Base-by-base conservation (phyloP, 2,329 filamentous ascomycete genomes). In the Neofusicoccum sp. region DNA sequence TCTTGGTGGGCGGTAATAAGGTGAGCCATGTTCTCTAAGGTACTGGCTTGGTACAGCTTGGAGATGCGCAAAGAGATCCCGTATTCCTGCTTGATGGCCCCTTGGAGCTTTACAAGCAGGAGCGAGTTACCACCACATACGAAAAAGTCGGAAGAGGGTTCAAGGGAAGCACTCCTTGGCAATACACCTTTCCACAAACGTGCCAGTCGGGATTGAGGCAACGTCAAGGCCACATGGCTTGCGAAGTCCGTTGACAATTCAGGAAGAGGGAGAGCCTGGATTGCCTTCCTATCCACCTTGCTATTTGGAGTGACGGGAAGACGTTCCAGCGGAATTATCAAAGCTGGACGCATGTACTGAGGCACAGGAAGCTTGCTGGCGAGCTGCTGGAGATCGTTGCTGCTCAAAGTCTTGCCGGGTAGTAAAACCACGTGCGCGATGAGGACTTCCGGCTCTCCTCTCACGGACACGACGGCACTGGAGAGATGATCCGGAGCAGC, bases 61-160 rank as follows among this genome's bases (percentile, higher is more conserved):
- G 68, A n/a, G 0, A 84, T 67, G 0, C 67, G 65, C 0, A 81
- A 7, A 1, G 45, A 50, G 5, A 75, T 68, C 0, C 66, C 61
- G 58, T 83, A 78, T 0, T 37, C 37, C 1, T 72, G 56, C 1
- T 66, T 66, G 34, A 85, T 76, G 0, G 62, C 61, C 0, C 66
- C 58, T 59, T 78, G 76, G 0, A 85, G 74, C 3, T 71, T 65
- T 9, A 82, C 67, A 1, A 81, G 65, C 0, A 79, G 69, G 3
- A 81, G 61, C 0, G 80, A 82, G 61, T 73, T 80, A 4, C 79
- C 80, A 2, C 80, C 80, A 1, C 76, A 65, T 0, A 64, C 63
- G 68, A 81, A 82, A 68, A 83, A 81, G 66, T 79, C 74, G 3
- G 78, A 69, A 3, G 66, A 39, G 0, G 63, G 43, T 3, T 37